Evolutionary conservation across 139 green algal species (phyloP).

Genomic region (Chlorella sorokiniana): DNA sequence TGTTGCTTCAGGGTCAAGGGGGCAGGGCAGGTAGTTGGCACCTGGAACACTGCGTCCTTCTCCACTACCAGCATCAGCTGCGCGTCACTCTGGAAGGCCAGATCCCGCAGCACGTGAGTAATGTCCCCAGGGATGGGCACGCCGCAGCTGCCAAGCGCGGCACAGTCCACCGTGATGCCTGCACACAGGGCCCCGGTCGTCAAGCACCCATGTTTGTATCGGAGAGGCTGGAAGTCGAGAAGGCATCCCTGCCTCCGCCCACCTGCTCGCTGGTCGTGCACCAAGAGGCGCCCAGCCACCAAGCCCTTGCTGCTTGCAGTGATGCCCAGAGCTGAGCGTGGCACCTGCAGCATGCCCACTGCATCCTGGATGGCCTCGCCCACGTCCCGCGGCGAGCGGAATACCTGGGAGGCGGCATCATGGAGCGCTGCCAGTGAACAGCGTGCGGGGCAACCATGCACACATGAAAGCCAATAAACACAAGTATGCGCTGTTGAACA

Average conservation of each 20-base stretch:
- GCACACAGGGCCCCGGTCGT: background rate
- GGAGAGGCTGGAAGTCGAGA: background rate
- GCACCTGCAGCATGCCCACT: constrained; percentile 65
- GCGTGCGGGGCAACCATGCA: background rate
- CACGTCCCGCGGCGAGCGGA: constrained; percentile 50
- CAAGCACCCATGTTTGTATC: background rate
- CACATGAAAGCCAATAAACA: too few species aligned
- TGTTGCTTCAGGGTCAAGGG: constrained; percentile 27
- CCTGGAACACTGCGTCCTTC: constrained; percentile 86
- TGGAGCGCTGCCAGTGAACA: too few species aligned
- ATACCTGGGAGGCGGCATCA: constrained; percentile 28
- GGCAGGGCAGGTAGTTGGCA: background rate
- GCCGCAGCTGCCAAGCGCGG: constrained; percentile 1
- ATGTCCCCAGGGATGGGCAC: constrained; percentile 66
- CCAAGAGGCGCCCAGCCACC: constrained; percentile 61
- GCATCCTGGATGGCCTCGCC: constrained; percentile 63
- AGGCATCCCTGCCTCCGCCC: background rate
- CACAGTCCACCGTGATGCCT: constrained; percentile 56
- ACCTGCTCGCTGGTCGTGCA: constrained; percentile 47
- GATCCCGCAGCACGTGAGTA: constrained; percentile 33
- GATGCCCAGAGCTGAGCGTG: constrained; percentile 65
- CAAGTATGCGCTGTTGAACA: too few species aligned
- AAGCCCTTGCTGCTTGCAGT: constrained; percentile 63
- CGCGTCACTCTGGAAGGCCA: constrained; percentile 51
- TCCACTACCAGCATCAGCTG: constrained; percentile 74